Evolutionary conservation across 345 rosid genomes (phyloP), one percentile per base, ranked within the genome.

Genomic region (Eucalyptus dawsonii): DNA sequence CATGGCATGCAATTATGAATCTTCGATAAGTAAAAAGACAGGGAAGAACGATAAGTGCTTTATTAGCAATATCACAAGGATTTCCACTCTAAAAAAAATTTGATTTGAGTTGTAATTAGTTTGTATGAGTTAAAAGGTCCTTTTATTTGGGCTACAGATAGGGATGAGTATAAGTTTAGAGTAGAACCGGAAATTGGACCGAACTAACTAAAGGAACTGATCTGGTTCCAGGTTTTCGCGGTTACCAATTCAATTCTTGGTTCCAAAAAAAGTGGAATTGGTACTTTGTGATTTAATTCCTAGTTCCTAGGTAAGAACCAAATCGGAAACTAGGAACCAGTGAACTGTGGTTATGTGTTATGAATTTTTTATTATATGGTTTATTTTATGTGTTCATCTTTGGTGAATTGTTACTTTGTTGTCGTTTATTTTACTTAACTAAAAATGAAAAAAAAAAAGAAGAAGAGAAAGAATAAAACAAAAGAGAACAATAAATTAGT

Each of bases 171-270:
- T 56, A 25, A 11, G 3, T 56, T 24, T 25, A 9, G 62, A 24
- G 62, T 24, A 56, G 13, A 56, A 24, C 0, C 2, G 1, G 6
- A 5, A 56, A 56, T 56, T 2, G 14, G 29, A 56, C 14, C 0
- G 0, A 56, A 56, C 6, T 25, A 24, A 3, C 12, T 56, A 56
- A 56, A 56, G 62, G 29, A 56, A 10, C 2, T 22, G 3, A 9
- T 56, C 2, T 0, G 0, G 29, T 56, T 56, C 3, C 1, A 24
- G 29, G 1, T 56, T 56, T 11, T 16, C 6, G 3, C 3, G 34
- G 34, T 56, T 4, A 9, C 8, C 13, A 56, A 24, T 56, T 2
- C 0, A 2, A 1, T 9, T 10, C 14, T 25, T 56, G 13, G 13
- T 56, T 56, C 13, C 3, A 9, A 56, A 24, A 56, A 56, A 56